These are phyloP conservation scores for Spergularia bocconei DNA, from an alignment of 148 eudicot species.

Conservation along the genomic window DNA sequence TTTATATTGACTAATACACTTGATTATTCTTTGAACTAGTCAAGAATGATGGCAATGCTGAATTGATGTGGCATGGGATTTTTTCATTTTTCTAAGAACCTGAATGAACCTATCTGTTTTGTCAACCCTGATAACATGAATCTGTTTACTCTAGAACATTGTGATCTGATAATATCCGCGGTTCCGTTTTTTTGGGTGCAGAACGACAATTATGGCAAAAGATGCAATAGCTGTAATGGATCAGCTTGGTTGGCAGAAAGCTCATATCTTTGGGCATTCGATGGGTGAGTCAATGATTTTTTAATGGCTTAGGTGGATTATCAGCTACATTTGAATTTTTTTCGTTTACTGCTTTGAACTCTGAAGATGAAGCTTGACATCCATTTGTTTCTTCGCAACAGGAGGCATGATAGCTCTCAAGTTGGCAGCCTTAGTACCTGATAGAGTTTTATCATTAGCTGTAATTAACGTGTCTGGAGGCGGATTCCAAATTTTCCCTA, in stretches of 20 bases:
- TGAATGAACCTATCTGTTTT: not conserved
- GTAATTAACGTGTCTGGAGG: constrained; percentile 89
- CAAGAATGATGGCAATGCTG: constrained; percentile 9
- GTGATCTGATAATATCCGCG: not conserved
- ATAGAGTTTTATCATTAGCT: constrained; percentile 76
- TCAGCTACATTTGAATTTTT: not conserved
- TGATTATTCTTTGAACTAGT: constrained; percentile 9
- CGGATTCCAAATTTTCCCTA: constrained; percentile 86
- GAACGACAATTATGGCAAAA: constrained; percentile 1
- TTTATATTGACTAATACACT: not conserved
- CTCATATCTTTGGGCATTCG: constrained; percentile 93
- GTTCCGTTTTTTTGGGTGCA: not conserved
- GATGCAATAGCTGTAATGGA: constrained; percentile 48
- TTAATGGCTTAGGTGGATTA: not conserved
- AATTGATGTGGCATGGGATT: not conserved
- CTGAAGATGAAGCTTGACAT: constrained; percentile 3
- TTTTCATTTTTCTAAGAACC: not conserved
- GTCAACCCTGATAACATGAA: not conserved
- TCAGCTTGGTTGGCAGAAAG: constrained; percentile 90
- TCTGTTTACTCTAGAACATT: not conserved
- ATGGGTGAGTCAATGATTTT: constrained; percentile 66
- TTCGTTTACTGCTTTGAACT: not conserved
- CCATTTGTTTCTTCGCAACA: constrained; percentile 29
- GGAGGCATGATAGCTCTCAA: constrained; percentile 98
- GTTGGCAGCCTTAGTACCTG: constrained; percentile 76